Evolutionary conservation across 805 yeast species (phyloP), one percentile per base, ranked within the genome.

Genomic region (Candida ulmi): DNA sequence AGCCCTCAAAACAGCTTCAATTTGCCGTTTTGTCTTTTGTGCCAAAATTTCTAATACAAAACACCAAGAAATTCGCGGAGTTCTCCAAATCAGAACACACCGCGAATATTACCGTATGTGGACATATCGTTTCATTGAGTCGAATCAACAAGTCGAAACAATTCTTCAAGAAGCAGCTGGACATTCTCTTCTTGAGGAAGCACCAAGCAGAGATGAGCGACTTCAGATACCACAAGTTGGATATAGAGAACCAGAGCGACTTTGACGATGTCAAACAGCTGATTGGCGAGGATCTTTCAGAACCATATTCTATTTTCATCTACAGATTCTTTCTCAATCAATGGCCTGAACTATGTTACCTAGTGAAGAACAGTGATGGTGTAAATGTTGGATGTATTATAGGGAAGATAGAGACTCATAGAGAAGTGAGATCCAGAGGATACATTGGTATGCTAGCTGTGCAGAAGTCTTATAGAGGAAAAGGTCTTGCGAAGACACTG

Each of bases 361-460:
- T 85, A 29, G 91, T 83, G 9, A 72, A 71, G 42, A 71, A 67
- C 35, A 49, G 31, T 16, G 57, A 53, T 7, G 55, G 46, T 11
- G 52, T 44, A 5, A 52, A 56, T 16, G 68, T 90, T n/a, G 99
- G 97, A 3, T 86, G 83, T 29, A 80, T 91, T 8, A 85, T 93
- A 7, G 80, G 95, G 38, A 87, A 88, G 52, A 76, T 80, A 11
- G 95, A 85, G 46, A 67, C 74, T 1, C 97, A 91, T 61, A 71
- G 91, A 43, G 70, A 73, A 17, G 80, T 76, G 11, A 69, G 96
- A 43, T 57, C 70, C 49, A 71, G 99, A 44, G 99, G 99, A 0
- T 93, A 93, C 55, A 90, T 93, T 23, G 99, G 97, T 2, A 93
- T 93, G 99, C 65, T 93, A 39, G 96, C 95, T 0, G 95, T 91